phyloP scores from a whole-genome alignment of 176 grass and related monocot genomes.

The Triticum aestivum region DNA sequence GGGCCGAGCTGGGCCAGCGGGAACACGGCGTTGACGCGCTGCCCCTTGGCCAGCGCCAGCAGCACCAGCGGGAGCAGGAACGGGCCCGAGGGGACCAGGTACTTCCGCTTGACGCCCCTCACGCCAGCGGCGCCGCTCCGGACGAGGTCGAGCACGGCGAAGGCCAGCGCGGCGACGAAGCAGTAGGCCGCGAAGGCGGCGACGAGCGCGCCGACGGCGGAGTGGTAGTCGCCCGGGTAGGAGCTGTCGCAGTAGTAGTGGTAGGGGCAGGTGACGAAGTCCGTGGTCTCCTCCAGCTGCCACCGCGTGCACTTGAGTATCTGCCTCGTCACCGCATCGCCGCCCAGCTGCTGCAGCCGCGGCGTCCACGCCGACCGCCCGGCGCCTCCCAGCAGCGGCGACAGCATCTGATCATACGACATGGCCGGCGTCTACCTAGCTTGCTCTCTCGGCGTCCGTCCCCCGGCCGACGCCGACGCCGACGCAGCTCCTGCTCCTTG shows the following conservation, averaged over 20 bases:
- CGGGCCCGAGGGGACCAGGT: slow-evolving; percentile 83
- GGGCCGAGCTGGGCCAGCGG: slow-evolving; percentile 80
- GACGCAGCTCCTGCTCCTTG: slow-evolving; percentile 12
- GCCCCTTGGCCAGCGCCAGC: slow-evolving; percentile 79
- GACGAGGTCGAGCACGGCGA: slow-evolving; percentile 63
- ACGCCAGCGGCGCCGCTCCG: not conserved
- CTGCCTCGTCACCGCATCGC: slow-evolving; percentile 51
- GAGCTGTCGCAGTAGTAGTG: slow-evolving; percentile 99
- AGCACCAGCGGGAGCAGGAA: slow-evolving; percentile 75
- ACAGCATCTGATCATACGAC: slow-evolving; percentile 52
- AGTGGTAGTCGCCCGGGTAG: slow-evolving; percentile 70
- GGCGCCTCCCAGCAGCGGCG: slow-evolving; percentile 36
- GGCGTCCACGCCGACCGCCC: slow-evolving; percentile 34
- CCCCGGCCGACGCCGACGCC: not conserved
- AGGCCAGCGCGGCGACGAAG: slow-evolving; percentile 63
- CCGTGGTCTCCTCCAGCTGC: slow-evolving; percentile 94
- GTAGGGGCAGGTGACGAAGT: slow-evolving; percentile 88
- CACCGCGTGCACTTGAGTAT: slow-evolving; percentile 96
- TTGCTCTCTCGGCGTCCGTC: not conserved
- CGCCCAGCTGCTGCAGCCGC: not conserved
- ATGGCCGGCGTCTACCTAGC: slow-evolving; percentile 20
- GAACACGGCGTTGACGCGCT: slow-evolving; percentile 71
- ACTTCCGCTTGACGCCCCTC: slow-evolving; percentile 62
- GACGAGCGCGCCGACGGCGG: slow-evolving; percentile 51
- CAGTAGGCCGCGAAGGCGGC: slow-evolving; percentile 66